Conservation (phyloP, 768 basidiomycete genomes). For the Lyophyllum semitale region DNA sequence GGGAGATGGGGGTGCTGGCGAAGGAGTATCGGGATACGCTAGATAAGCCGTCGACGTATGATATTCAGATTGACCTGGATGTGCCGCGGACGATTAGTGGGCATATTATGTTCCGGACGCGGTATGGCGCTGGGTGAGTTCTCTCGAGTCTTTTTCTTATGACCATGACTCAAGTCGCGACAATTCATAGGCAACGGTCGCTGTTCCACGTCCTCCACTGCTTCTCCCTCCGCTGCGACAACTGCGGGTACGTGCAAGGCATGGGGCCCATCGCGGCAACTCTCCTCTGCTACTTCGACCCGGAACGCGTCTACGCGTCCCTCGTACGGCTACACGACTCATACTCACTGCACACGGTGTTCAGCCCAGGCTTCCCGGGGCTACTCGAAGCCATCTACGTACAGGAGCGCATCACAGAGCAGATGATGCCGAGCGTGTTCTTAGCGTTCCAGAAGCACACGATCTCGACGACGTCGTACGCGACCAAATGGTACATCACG, state of each 20-base stretch:
- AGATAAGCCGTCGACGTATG: conserved; percentile 84
- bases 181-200: conserved; percentile 74
- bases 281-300: conserved; percentile 89
- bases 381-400: conserved; percentile 95
- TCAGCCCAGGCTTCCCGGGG: conserved; percentile 94
- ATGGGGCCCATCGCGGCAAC: conserved; percentile 99
- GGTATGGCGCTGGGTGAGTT: conserved; percentile 92
- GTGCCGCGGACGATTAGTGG: conserved; percentile 95
- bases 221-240: conserved; percentile 81
- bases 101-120: conserved; percentile 91
- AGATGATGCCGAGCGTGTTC: conserved; percentile 89
- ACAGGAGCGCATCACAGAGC: conserved; percentile 86
- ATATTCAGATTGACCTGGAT: conserved; percentile 97
- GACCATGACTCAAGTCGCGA: conserved; percentile 1
- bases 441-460: conserved; percentile 82
- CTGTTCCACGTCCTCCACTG: conserved; percentile 94
- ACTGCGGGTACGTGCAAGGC: conserved; percentile 96
- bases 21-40: conserved; percentile 61
- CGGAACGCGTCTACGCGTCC: conserved; percentile 83
- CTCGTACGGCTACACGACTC: conserved; percentile 88
- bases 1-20: conserved; percentile 45
- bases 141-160: conserved; percentile 5
- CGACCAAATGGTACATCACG: conserved; percentile 99
- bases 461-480: conserved; percentile 93
- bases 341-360: conserved; percentile 86